Evolutionary conservation across 306 rosid genomes (phyloP), one percentile per base, ranked within the genome.

Genomic region (Acacia crassicarpa): DNA sequence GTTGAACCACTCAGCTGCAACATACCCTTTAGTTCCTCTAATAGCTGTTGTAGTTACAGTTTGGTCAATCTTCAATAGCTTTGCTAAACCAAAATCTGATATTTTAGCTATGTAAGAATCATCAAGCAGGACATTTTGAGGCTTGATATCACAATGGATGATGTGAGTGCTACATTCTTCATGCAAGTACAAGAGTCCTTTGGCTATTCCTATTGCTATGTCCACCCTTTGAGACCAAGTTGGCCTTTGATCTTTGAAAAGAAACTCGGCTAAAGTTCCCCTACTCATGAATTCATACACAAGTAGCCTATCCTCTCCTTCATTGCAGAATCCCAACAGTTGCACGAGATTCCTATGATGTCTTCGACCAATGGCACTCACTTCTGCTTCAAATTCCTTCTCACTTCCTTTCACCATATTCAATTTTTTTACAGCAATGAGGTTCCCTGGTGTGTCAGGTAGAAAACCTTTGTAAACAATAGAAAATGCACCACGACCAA

Each of bases 401-500:
- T 79, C 69, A 1, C 56, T 51, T 16, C 58, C 76, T 22, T 41
- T 27, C 5, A 79, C 19, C 69, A 53, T 53, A 7, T 79, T 53
- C 67, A 79, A 9, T 9, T 40, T 79, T 40, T 79, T 79, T 53
- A 85, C 85, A 27, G 88, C 88, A 43, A 85, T 65, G 46, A 22
- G 35, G 7, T 51, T 51, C 2, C 20, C 8, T 15, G 62, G 1
- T 8, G 14, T 4, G 19, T 30, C 73, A 1, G 46, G 8, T 14
- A 81, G 27, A 35, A 17, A 27, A 62, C 84, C 79, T 63, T 81
- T 81, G 65, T 74, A 81, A 33, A 81, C 79, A 32, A 30, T 74
- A 14, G 74, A 51, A 74, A 72, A 81, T 46, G 83, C 83, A 30
- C 83, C 83, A n/a, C n/a, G 74, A 9, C 84, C 84, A 0, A 81